Conservation (phyloP, 129 eudicot species). For the Saposhnikovia divaricata region DNA sequence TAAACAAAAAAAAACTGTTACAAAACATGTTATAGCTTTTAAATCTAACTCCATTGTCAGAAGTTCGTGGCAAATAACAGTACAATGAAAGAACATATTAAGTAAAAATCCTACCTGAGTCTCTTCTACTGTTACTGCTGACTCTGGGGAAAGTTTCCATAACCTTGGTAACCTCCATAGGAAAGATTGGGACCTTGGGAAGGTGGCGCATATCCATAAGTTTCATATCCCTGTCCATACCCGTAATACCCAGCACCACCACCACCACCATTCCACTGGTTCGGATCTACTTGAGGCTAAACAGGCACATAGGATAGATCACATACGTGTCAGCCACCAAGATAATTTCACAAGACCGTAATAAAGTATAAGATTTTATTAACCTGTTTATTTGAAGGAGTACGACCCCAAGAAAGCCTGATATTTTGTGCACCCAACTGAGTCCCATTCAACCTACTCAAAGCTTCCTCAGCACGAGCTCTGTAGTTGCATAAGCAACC, state of each 20-base stretch:
- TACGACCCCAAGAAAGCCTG: slow-evolving; percentile 89
- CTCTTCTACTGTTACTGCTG: slow-evolving; percentile 34
- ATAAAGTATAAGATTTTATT: background rate
- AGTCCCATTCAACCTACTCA: slow-evolving; percentile 52
- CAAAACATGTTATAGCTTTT: background rate
- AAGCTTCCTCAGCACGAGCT: slow-evolving; percentile 67
- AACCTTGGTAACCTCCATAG: slow-evolving; percentile 72
- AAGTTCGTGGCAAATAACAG: background rate
- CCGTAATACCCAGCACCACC: slow-evolving; percentile 36
- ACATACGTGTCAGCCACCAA: background rate
- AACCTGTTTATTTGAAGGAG: slow-evolving; percentile 69
- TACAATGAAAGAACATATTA: background rate
- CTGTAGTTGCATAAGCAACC: slow-evolving; percentile 22
- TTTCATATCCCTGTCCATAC: slow-evolving; percentile 68
- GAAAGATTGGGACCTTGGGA: slow-evolving; percentile 76
- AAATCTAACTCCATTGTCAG: background rate
- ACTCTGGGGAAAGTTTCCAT: slow-evolving; percentile 55
- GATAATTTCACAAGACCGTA: background rate
- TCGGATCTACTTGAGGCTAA: slow-evolving; percentile 75
- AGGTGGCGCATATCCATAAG: slow-evolving; percentile 69
- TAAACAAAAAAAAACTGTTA: too few species aligned
- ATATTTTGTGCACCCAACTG: slow-evolving; percentile 60
- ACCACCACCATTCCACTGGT: slow-evolving; percentile 49
- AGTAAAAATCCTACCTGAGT: background rate
- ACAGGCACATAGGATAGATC: slow-evolving; percentile 12